Conservation (phyloP, 225 moss, liverwort and hornwort genomes). For the Bryum argenteum region DNA sequence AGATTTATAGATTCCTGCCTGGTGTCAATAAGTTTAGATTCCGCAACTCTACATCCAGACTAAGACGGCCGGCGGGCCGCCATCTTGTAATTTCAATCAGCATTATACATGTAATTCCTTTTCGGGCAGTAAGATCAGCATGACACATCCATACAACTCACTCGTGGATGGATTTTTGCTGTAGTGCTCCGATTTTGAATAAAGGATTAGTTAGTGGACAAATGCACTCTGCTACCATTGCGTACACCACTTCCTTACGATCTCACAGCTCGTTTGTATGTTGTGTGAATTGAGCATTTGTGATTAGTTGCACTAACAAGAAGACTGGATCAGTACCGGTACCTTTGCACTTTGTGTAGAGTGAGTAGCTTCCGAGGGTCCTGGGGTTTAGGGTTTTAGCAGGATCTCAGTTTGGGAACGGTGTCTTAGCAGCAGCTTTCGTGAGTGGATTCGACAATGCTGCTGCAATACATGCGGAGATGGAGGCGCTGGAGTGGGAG, state of each 20-base stretch:
- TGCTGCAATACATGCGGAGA: background rate
- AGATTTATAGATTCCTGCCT: background rate
- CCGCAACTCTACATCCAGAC: background rate
- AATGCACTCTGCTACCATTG: background rate
- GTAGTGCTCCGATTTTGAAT: too few relatives aligned
- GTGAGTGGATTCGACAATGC: background rate
- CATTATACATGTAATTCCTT: too few relatives aligned
- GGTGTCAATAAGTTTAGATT: too few relatives aligned
- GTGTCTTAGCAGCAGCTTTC: background rate
- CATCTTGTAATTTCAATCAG: background rate
- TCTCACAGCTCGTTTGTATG: background rate
- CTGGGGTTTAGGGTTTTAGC: slow-evolving; percentile 11
- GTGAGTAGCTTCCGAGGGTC: background rate
- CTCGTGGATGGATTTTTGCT: too few relatives aligned
- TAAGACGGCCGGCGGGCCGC: background rate
- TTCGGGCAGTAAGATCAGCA: too few relatives aligned
- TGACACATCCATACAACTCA: background rate
- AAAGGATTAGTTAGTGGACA: background rate
- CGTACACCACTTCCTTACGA: background rate
- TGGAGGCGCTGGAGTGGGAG: slow-evolving; percentile 51
- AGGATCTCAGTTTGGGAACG: background rate
- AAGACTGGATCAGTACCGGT: background rate
- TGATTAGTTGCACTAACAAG: background rate
- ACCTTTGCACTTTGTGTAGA: background rate
- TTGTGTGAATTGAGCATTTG: background rate